These are phyloP conservation scores for Emergomyces orientalis DNA, from an alignment of 2,329 filamentous ascomycete genomes.

Conservation along the genomic window DNA sequence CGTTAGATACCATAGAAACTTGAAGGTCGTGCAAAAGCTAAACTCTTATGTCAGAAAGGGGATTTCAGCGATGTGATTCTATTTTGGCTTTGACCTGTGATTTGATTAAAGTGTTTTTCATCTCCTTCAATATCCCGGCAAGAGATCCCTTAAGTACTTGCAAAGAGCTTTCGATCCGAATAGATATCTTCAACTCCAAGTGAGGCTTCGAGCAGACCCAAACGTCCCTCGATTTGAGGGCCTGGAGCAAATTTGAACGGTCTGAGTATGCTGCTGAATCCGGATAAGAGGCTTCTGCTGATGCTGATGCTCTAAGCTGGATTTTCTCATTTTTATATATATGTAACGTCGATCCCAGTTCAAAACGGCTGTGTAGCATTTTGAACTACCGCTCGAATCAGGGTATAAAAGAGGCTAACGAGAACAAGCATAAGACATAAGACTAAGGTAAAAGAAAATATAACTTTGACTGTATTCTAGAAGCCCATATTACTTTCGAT, in stretches of 20 bases:
- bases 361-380: slow-evolving; percentile 7
- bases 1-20: neutral
- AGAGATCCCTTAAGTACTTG: slow-evolving; percentile 10
- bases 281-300: slow-evolving; percentile 13
- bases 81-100: slow-evolving; percentile 14
- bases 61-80: slow-evolving; percentile 16
- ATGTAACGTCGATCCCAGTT: slow-evolving; percentile 12
- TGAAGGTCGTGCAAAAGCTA: slow-evolving; percentile 1
- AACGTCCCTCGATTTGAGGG: slow-evolving; percentile 11
- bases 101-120: neutral
- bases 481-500: neutral
- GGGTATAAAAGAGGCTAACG: neutral
- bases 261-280: neutral
- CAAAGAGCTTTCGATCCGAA: slow-evolving; percentile 14
- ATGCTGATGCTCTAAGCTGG: slow-evolving; percentile 18
- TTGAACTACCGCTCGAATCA: neutral
- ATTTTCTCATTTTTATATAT: slow-evolving; percentile 11
- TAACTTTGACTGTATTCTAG: neutral
- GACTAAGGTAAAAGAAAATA: neutral
- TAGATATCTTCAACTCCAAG: slow-evolving; percentile 21
- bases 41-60: neutral
- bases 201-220: slow-evolving; percentile 26
- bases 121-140: slow-evolving; percentile 16
- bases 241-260: slow-evolving; percentile 7
- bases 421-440: neutral